Percentiles rank a stretch among this genome's conserved stretches.
phyloP scores from a whole-genome alignment of 1,284 basidiomycete genomes.

The Trametes polyzona region DNA sequence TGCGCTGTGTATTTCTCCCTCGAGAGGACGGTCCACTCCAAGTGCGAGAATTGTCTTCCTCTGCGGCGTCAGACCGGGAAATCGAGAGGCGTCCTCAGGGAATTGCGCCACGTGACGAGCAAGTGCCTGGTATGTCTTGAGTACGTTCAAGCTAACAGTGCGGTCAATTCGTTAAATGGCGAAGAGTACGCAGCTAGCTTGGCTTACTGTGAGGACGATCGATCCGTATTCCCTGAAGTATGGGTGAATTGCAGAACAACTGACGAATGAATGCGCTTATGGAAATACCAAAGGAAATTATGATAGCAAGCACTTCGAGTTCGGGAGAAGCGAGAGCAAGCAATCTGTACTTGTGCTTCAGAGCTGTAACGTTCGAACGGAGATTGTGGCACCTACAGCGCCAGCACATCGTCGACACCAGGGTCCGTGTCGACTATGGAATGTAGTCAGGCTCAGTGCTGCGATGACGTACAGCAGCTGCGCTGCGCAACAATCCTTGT shows the following conservation, averaged over 20 bases:
- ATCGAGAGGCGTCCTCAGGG: constrained; percentile 60
- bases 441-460: constrained; percentile 12
- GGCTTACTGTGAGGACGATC: constrained; percentile 60
- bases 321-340: constrained; percentile 77
- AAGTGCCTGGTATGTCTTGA: constrained; percentile 79
- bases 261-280: background rate
- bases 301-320: constrained; percentile 77
- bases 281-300: constrained; percentile 74
- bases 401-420: constrained; percentile 92
- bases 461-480: background rate
- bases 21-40: constrained; percentile 76
- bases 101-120: constrained; percentile 63
- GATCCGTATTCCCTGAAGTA: constrained; percentile 69
- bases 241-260: background rate
- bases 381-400: constrained; percentile 48
- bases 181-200: background rate
- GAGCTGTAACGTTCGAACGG: constrained; percentile 19
- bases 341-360: constrained; percentile 53
- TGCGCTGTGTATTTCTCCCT: constrained; percentile 79
- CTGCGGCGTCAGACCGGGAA: constrained; percentile 56
- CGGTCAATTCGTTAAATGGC: background rate
- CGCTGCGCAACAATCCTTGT: no score
- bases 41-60: constrained; percentile 65
- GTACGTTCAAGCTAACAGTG: constrained; percentile 66
- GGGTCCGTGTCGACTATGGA: constrained; percentile 78